Base-by-base conservation (phyloP, 192 early-diverging fungal species). In the Coemansia sp. region DNA sequence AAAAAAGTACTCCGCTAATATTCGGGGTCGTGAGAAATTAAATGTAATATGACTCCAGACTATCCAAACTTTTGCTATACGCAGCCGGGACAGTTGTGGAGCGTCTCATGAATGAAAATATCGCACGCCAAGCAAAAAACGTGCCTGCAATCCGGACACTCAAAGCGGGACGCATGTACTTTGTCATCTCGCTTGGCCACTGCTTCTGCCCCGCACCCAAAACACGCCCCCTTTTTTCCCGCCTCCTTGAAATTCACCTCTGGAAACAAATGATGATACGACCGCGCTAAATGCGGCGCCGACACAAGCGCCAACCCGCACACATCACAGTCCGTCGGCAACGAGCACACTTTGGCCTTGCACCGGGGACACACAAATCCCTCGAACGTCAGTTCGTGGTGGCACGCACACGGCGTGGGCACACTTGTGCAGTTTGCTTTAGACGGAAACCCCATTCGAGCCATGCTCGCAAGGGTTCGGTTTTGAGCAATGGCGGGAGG, bases 181-280 rank as follows among this genome's bases (percentile, higher is more conserved):
- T 54, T 54, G n/a, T 54, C 23, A 12, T 54, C 52, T 54, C n/a
- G 52, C 15, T n/a, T 28, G 26, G 12, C 21, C 52, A 34, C 26
- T 25, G 23, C 11, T 54, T 54, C 64, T 0, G 55, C 64, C n/a
- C 60, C 65, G 67, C 83, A 65, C 59, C 84, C 84, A 64, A 70
- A 79, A 42, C 76, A 74, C 22, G 44, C 40, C 58, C 62, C 64
- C 26, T 66, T 12, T 22, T 66, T 78, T 70, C 12, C 1, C 14
- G 90, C 65, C 64, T 96, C 93, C 15, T 76, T 69, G 77, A 85
- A 98, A 37, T 91, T 93, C 57, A 87, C 87, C 10, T 94, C 90
- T 0, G 96, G 94, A 71, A 98, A 98, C 38, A 98, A 74, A 62
- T 98, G 94, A 55, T 93, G 94, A 71, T 95, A 98, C 38, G 93